These are phyloP conservation scores for Erodium maritimum DNA, from an alignment of 345 rosid genomes.

Conservation along the genomic window DNA sequence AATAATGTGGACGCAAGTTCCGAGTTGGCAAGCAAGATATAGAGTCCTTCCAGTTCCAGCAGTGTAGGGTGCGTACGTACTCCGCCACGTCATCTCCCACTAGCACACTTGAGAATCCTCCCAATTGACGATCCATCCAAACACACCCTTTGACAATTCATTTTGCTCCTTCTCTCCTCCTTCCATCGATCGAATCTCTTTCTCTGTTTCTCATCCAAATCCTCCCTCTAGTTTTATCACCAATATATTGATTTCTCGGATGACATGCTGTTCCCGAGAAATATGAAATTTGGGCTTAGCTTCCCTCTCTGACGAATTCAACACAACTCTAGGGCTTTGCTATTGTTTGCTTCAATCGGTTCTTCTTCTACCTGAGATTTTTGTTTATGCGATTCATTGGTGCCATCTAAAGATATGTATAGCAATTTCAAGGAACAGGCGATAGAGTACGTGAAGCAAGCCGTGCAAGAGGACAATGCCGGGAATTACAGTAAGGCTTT, in stretches of 20 bases:
- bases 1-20: too few relatives aligned
- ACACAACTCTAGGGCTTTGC: background rate
- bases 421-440: constrained; percentile 97
- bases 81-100: too few relatives aligned
- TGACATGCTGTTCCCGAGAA: too few relatives aligned
- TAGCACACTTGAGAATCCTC: too few relatives aligned
- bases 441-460: constrained; percentile 88
- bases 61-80: too few relatives aligned
- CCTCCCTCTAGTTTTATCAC: background rate
- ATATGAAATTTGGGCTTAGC: background rate
- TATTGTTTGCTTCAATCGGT: too few relatives aligned
- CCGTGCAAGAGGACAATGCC: constrained; percentile 77
- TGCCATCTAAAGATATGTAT: constrained; percentile 39
- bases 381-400: constrained; percentile 3
- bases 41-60: too few relatives aligned
- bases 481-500: constrained; percentile 86
- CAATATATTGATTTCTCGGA: background rate
- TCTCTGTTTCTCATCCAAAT: background rate
- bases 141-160: background rate
- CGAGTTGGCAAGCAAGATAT: too few relatives aligned
- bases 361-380: too few relatives aligned
- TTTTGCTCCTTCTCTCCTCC: background rate
- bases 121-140: background rate
- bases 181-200: background rate
- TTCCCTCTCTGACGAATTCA: background rate